Percentiles rank a stretch among this genome's conserved stretches.
These are phyloP conservation scores for Nasturtium officinale DNA, from an alignment of 345 rosid species.

Conservation along the genomic window DNA sequence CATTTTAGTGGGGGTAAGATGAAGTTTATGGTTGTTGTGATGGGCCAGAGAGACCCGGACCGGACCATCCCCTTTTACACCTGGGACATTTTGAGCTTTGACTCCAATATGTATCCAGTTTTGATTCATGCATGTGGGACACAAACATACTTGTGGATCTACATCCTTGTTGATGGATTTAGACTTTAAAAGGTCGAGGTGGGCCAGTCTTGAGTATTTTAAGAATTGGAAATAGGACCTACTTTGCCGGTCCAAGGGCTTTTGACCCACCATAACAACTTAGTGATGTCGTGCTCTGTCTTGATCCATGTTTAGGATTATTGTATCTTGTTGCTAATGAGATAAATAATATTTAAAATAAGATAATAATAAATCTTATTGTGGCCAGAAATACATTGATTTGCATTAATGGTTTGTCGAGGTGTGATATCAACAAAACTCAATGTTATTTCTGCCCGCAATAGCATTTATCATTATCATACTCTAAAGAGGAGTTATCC, in stretches of 20 bases:
- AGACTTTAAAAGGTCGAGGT: neutral
- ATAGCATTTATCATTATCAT: too few species aligned
- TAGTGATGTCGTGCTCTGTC: neutral
- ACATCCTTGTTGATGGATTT: neutral
- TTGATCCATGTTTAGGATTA: conserved; percentile 4
- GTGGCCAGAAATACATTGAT: too few species aligned
- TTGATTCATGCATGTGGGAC: conserved; percentile 8
- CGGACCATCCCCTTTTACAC: neutral
- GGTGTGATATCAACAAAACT: too few species aligned
- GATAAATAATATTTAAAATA: too few species aligned
- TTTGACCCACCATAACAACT: neutral
- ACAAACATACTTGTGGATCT: neutral
- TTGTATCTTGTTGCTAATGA: neutral
- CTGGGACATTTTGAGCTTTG: neutral
- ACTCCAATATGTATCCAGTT: neutral
- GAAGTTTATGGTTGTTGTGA: conserved; percentile 21
- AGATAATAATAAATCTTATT: too few species aligned
- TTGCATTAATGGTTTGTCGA: too few species aligned
- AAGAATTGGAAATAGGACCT: neutral
- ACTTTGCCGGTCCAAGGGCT: neutral
- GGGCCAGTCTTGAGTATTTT: neutral
- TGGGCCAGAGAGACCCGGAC: conserved; percentile 9
- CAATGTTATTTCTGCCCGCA: too few species aligned
- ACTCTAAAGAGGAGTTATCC: too few species aligned
- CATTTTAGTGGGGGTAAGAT: conserved; percentile 17